phyloP scores from a whole-genome alignment of 345 rosid species.

The Crucihimalaya himalaica region DNA sequence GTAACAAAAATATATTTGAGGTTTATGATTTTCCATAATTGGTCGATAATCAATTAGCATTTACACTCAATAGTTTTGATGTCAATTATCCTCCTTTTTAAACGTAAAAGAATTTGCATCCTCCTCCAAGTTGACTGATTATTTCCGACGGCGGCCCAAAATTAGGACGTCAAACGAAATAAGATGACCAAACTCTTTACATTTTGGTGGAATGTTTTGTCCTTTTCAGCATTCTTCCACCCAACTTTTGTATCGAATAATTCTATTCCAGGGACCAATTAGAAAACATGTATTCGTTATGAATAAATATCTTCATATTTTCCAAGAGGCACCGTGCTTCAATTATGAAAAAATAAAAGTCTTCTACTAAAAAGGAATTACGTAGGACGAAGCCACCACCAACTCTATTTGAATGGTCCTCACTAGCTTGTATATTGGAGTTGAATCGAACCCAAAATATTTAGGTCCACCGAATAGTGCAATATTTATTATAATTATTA shows the following conservation, averaged over 20 bases:
- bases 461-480: neutral
- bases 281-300: slow-evolving; percentile 12
- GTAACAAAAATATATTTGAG: neutral
- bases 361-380: neutral
- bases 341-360: neutral
- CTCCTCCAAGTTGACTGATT: slow-evolving; percentile 18
- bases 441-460: neutral
- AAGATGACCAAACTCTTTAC: slow-evolving; percentile 23
- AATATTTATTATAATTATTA: neutral
- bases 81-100: neutral
- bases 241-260: slow-evolving; percentile 14
- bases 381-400: neutral
- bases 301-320: neutral
- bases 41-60: slow-evolving; percentile 4
- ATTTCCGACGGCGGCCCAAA: slow-evolving; percentile 21
- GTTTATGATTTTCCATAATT: neutral
- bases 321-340: neutral
- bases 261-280: slow-evolving; percentile 25
- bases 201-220: slow-evolving; percentile 17
- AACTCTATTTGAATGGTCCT: slow-evolving; percentile 13
- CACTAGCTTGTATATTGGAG: neutral
- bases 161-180: slow-evolving; percentile 1
- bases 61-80: slow-evolving; percentile 31
- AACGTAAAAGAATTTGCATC: slow-evolving; percentile 39
- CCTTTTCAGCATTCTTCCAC: neutral